Base-by-base conservation (phyloP, 345 rosid species). In the Aurinia saxatilis region DNA sequence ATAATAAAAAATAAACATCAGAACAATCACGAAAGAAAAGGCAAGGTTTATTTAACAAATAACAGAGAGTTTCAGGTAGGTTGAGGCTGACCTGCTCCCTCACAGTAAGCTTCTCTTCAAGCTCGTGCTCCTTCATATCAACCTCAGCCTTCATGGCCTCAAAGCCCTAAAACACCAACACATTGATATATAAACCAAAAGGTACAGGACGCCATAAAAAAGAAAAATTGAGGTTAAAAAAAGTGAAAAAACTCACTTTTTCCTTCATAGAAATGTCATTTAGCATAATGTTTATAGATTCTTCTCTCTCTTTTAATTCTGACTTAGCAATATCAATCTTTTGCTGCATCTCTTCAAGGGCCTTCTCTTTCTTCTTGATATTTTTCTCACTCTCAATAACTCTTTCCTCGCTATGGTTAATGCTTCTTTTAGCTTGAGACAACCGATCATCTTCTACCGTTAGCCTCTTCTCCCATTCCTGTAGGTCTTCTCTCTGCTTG, bases 401-500 rank as follows among this genome's bases (percentile, higher is more conserved):
- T 66, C 52, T 81, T 74, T 82, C 86, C 62, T 85, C 90, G 58
- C 76, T 72, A 48, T 75, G 82, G 37, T 75, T 82, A 25, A 85
- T 66, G 18, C 58, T 74, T 71, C 77, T 82, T 61, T 72, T 78
- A 69, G 75, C 79, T 65, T 87, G 86, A 62, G 37, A 57, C 30
- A 82, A 67, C 59, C 41, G 78, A 57, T 80, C 81, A 57, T 89
- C 96, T 65, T 51, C 39, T 16, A 70, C 64, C 45, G 60, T 74
- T 25, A 89, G 67, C 68, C 76, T 81, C 71, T 57, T 82, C 74
- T 89, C 95, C 96, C 93, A 86, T 65, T 81, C 91, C 54, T 59
- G 73, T 49, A 89, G 59, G 30, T 89, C 95, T 77, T 85, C 93
- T 51, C 88, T 82, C 61, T 85, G 85, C 71, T 79, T 81, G 71